Evolutionary conservation across 176 grass and related monocot genomes (phyloP).

Genomic region (Avena atlantica): DNA sequence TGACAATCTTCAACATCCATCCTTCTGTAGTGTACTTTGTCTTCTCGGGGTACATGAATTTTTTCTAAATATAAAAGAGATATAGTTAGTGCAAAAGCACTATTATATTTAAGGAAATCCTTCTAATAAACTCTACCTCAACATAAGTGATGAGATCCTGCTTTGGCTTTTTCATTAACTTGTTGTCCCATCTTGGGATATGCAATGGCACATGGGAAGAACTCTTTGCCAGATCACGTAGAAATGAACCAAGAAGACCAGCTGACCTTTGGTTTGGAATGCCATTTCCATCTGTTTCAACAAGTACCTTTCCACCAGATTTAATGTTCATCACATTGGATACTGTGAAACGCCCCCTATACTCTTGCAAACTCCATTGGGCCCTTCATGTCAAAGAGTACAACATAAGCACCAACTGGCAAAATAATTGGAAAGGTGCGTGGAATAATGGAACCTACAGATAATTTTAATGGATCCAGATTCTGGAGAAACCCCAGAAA

Average conservation of each 20-base stretch:
- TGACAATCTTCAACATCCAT: neutral
- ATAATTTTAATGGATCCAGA: neutral
- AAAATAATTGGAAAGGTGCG: neutral
- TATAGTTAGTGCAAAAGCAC: neutral
- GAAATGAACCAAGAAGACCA: neutral
- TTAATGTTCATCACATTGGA: neutral
- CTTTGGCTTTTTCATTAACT: neutral
- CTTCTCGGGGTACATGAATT: neutral
- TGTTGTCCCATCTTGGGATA: constrained; percentile 7
- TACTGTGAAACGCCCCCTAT: neutral
- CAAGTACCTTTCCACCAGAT: neutral
- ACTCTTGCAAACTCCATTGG: neutral
- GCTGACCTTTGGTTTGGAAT: neutral
- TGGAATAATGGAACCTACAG: neutral
- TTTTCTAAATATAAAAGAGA: neutral
- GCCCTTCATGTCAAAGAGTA: neutral
- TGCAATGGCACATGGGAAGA: neutral
- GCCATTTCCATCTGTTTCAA: neutral
- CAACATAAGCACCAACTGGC: neutral
- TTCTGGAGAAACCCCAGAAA: neutral
- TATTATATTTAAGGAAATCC: neutral
- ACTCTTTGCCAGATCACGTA: neutral
- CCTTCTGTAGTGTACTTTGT: neutral
- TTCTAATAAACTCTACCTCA: neutral
- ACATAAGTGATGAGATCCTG: neutral